Percentiles rank a stretch among this genome's conserved stretches.
Evolutionary conservation across 345 rosid species (phyloP).

Genomic region (Ceriops tagal): DNA sequence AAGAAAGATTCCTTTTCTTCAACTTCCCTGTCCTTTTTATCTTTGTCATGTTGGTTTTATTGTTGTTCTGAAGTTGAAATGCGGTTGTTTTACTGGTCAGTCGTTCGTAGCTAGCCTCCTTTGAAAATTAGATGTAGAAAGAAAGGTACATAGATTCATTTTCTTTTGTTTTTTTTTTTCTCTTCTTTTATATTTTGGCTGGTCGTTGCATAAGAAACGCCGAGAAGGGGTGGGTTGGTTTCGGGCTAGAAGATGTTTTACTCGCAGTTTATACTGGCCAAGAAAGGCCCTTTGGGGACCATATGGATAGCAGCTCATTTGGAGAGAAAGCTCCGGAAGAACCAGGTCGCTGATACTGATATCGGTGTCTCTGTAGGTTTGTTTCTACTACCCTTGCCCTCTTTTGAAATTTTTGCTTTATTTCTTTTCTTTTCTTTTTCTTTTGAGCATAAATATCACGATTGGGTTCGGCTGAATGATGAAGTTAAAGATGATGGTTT

Average conservation of each 20-base stretch:
- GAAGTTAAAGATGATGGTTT: background rate
- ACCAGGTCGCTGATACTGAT: constrained; percentile 99
- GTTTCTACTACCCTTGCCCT: constrained; percentile 18
- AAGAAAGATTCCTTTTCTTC: no score
- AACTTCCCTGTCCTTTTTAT: no score
- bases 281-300: constrained; percentile 99
- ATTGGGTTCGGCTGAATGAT: background rate
- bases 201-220: constrained; percentile 25
- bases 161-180: no score
- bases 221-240: constrained; percentile 23
- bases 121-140: no score
- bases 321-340: constrained; percentile 99
- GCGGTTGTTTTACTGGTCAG: no score
- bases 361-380: constrained; percentile 96
- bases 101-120: no score
- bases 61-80: no score
- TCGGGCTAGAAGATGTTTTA: constrained; percentile 67
- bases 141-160: no score
- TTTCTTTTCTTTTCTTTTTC: background rate
- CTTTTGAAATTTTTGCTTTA: no score
- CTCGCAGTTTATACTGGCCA: constrained; percentile 98
- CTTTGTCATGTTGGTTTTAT: no score
- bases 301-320: constrained; percentile 99
- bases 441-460: background rate
- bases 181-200: no score